Base-by-base conservation (phyloP, 2,329 filamentous ascomycete species). In the Setomelanomma holmii region DNA sequence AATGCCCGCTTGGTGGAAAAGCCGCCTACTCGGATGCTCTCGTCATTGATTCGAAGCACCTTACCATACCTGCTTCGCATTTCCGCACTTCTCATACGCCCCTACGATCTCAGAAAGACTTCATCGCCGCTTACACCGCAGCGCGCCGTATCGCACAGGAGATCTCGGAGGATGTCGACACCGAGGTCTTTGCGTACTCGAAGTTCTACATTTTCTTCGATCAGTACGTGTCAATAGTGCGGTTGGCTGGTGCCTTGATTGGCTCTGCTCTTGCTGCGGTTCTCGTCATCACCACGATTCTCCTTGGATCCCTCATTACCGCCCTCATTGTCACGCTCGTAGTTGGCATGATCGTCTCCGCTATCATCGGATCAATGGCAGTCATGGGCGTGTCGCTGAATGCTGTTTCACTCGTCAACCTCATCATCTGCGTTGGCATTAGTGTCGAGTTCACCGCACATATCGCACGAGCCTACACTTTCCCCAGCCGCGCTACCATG, bases 181-280 rank as follows among this genome's bases (percentile, higher is more conserved):
- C 90, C 19, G 87, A 95, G 20, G 88, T 99, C 3, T 99, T 99
- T 82, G 91, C 95, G 0, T 99, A 99, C 79, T 96, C 91, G 63
- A 88, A 97, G 55, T 96, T 96, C 74, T 99, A 99, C 79, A 93
- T 99, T 73, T 99, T 98, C 84, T 99, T 99, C 73, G 95, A 99
- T 72, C 95, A 98, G 73, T 99, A 99, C 70, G 84, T 91, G 5
- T 85, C 85, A 51, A 98, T 99, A 55, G 86, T 96, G 17, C 82
- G 84, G 10, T 82, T 98, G 4, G 93, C 93, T 0, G 88, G 84
- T 1, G 86, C 88, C 0, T 84, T 99, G 1, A 84, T 99, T 23
- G 89, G 89, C 35, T 89, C 90, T 3, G 93, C 92, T 0, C 81
- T 98, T 12, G 90, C 84, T 21, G 90, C 96, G 60, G 96, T 98